A percentile compares a stretch with the other conserved stretches of the same genome.
Evolutionary conservation across 345 rosid genomes (phyloP).

Genomic region (Citrus medica): DNA sequence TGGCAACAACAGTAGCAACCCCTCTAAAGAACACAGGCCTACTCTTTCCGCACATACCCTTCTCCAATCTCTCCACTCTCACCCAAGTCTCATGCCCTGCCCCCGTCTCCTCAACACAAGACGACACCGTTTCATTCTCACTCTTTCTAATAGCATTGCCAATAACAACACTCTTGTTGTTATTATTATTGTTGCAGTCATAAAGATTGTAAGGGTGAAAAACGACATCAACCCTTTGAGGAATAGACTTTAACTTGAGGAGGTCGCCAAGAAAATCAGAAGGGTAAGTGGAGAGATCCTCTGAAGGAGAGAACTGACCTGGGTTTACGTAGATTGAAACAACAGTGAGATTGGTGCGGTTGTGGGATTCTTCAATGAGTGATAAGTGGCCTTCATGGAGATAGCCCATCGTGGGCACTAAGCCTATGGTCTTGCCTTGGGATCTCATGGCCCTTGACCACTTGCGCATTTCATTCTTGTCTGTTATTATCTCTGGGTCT

Average conservation of each 20-base stretch:
- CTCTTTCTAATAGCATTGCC: no score
- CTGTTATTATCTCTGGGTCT: conserved; percentile 48
- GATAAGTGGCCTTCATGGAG: conserved; percentile 86
- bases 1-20: conserved; percentile 73
- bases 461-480: conserved; percentile 63
- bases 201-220: conserved; percentile 76
- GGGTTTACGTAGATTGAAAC: conserved; percentile 92
- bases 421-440: conserved; percentile 61
- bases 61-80: conserved; percentile 82
- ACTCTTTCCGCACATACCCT: conserved; percentile 84
- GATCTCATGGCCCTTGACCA: conserved; percentile 71
- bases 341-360: conserved; percentile 48
- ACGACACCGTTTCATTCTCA: conserved; percentile 17
- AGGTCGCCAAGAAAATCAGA: conserved; percentile 82
- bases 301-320: conserved; percentile 90
- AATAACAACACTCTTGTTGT: background rate
- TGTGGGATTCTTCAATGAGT: conserved; percentile 59
- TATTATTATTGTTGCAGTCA: conserved; percentile 38
- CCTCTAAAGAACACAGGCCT: conserved; percentile 91
- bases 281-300: conserved; percentile 89
- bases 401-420: conserved; percentile 91
- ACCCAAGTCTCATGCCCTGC: conserved; percentile 92
- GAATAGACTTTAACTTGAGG: conserved; percentile 49
- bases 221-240: conserved; percentile 58
- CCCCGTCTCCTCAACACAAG: conserved; percentile 64